Evolutionary conservation across 78 protist species (phyloP).

Genomic region (Tieghemostelium lacteum): DNA sequence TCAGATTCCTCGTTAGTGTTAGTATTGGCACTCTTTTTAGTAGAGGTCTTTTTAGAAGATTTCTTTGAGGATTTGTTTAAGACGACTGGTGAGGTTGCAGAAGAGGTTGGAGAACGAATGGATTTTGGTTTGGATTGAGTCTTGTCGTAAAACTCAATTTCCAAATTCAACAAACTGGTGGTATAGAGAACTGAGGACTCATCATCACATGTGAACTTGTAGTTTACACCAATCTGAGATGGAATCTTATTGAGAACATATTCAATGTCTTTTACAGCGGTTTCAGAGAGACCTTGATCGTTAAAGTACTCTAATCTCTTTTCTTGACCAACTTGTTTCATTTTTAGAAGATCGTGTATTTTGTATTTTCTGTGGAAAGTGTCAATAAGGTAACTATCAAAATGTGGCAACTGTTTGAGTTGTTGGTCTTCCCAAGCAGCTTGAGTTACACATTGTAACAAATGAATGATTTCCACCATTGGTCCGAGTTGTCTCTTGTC

Average conservation of each 20-base stretch:
- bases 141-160: slow-evolving; percentile 40
- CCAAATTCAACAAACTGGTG: slow-evolving; percentile 10
- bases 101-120: neutral
- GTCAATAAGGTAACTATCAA: slow-evolving; percentile 4
- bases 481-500: slow-evolving; percentile 38
- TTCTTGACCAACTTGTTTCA: slow-evolving; percentile 14
- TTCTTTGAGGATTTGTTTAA: neutral
- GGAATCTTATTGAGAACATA: slow-evolving; percentile 50
- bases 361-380: neutral
- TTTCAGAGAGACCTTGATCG: neutral
- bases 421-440: slow-evolving; percentile 76
- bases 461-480: slow-evolving; percentile 7
- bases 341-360: slow-evolving; percentile 14
- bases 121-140: slow-evolving; percentile 15
- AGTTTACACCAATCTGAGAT: slow-evolving; percentile 16
- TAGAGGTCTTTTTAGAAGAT: neutral
- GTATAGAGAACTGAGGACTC: slow-evolving; percentile 7
- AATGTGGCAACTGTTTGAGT: slow-evolving; percentile 56
- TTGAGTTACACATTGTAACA: slow-evolving; percentile 54
- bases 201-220: neutral
- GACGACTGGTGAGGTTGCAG: neutral
- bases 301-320: slow-evolving; percentile 19
- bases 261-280: slow-evolving; percentile 30
- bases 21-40: neutral
- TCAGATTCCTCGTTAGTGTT: neutral